Evolutionary conservation across 352 stramenopile species (phyloP), one percentile per base, ranked within the genome.

Genomic region (Peronospora belbahrii): DNA sequence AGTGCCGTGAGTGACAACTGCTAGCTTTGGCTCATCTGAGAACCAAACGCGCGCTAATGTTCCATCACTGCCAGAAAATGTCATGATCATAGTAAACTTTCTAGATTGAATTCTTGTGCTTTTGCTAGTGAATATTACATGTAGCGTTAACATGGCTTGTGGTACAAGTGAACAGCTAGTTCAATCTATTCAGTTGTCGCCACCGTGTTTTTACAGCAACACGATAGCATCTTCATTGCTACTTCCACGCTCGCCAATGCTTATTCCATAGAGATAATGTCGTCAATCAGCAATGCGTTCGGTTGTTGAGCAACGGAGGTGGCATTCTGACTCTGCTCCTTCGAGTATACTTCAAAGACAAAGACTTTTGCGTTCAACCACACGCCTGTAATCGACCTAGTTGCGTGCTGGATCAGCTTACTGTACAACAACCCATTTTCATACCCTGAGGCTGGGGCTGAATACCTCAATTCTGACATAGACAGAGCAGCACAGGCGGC

Each of bases 401-500:
- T 30, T 14, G 56, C 38, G 13, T 57, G 17, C 10, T 65, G 23
- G 14, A 76, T 42, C 49, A 83, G 38, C 25, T 67, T 23, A 20
- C 19, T 54, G 23, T 59, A 49, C 18, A 83, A 42, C 18, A 81
- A n/a, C 20, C 52, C 55, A 41, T 83, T 83, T 25, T 83, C 71
- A 46, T 76, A 83, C 18, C 71, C 68, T 28, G 59, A 79, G 19
- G 68, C 55, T 32, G 71, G 64, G n/a, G 59, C 62, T 4, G 68
- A 70, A 42, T 67, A 83, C 40, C 44, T 32, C 42, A 72, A 37
- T 9, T 25, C 30, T 19, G 23, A 1, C 0, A 34, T 41, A 6
- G 30, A 18, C 13, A 56, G 30, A 30, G 47, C 54, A 37, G 48
- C 19, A 18, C 63, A 77, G 18, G 56, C 47, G 20, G 31, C 43